Conservation (phyloP, 106 monocot species). For the Allium sativum region DNA sequence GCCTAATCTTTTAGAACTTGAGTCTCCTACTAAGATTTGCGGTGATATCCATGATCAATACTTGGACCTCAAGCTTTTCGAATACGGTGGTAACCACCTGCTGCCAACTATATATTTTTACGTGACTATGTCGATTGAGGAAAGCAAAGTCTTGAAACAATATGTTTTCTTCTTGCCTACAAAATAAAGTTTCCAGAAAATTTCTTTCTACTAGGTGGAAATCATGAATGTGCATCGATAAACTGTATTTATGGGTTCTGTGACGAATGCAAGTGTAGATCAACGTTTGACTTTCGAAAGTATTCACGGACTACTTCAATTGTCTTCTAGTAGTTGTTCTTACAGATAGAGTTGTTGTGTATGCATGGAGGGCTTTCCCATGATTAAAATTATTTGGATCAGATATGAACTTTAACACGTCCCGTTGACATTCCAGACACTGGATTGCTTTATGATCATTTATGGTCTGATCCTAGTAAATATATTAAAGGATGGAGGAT, state of each 20-base stretch:
- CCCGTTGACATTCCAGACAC: slow-evolving; percentile 41
- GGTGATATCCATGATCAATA: slow-evolving; percentile 48
- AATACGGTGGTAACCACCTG: slow-evolving; percentile 36
- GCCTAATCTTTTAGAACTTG: slow-evolving; percentile 10
- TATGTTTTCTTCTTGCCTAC: slow-evolving; percentile 49
- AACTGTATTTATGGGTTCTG: slow-evolving; percentile 38
- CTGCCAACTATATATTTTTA: slow-evolving; percentile 37
- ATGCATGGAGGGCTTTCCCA: slow-evolving; percentile 55
- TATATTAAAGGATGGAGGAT: slow-evolving; percentile 26
- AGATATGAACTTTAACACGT: slow-evolving; percentile 23
- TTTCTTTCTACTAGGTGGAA: slow-evolving; percentile 37
- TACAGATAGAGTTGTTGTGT: slow-evolving; percentile 33
- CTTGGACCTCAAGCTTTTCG: slow-evolving; percentile 30
- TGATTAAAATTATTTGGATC: slow-evolving; percentile 27
- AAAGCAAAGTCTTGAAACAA: slow-evolving; percentile 40
- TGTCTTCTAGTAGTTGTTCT: slow-evolving; percentile 42
- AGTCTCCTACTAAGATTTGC: slow-evolving; percentile 14
- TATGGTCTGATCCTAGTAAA: slow-evolving; percentile 44
- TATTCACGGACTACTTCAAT: slow-evolving; percentile 39
- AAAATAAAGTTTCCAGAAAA: slow-evolving; percentile 43
- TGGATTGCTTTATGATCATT: slow-evolving; percentile 39
- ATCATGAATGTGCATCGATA: slow-evolving; percentile 33
- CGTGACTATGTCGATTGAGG: slow-evolving; percentile 46
- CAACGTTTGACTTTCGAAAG: slow-evolving; percentile 29
- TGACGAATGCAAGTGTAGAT: slow-evolving; percentile 43